A percentile compares a stretch with the other conserved stretches of the same genome.
phyloP scores from a whole-genome alignment of 1,284 basidiomycete species.

The Lentinus polychrous region DNA sequence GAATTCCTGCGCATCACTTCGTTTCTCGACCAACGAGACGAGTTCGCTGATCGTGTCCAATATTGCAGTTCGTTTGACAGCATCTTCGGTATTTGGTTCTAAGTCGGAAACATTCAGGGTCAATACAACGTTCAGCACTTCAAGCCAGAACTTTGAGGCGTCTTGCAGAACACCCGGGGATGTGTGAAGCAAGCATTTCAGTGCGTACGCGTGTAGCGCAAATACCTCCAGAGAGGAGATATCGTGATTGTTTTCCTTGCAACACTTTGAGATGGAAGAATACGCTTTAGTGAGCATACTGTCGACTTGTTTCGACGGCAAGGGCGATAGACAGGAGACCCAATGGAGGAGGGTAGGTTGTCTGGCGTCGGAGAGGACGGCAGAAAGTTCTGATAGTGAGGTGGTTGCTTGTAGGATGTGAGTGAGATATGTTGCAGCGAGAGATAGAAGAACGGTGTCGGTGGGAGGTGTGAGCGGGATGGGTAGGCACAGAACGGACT shows the following conservation, averaged over 20 bases:
- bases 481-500: constrained; percentile 3
- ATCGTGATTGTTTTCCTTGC: constrained; percentile 21
- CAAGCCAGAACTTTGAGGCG: constrained; percentile 56
- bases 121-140: constrained; percentile 44
- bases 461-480: constrained; percentile 11
- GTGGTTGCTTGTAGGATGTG: constrained; percentile 27
- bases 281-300: constrained; percentile 53
- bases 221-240: background rate
- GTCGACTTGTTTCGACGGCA: constrained; percentile 50
- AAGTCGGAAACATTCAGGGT: background rate
- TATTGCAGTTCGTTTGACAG: background rate
- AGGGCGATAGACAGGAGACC: constrained; percentile 34
- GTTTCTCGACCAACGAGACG: background rate
- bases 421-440: constrained; percentile 52
- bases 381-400: constrained; percentile 26
- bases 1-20: background rate
- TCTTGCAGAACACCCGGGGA: constrained; percentile 22
- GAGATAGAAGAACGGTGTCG: constrained; percentile 39
- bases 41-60: background rate
- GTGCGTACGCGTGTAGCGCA: constrained; percentile 30
- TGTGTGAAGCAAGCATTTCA: constrained; percentile 26
- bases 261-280: constrained; percentile 42
- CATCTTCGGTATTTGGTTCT: background rate
- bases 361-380: constrained; percentile 26
- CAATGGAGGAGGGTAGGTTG: constrained; percentile 42